Conservation (phyloP, 345 rosid species). For the Aethionema arabicum region DNA sequence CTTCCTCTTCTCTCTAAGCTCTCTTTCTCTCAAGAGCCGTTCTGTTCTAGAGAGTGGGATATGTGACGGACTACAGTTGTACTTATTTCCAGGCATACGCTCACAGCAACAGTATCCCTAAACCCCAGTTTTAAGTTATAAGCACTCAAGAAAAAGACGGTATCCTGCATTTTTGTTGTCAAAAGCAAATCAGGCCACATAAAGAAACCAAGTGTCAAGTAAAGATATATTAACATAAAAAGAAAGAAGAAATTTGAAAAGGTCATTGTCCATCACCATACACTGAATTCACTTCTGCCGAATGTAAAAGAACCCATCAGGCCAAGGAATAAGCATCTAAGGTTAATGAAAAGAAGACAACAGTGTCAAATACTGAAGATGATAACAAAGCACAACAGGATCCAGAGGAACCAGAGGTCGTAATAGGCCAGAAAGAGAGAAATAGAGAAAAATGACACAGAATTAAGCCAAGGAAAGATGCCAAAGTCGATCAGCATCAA, state of each 20-base stretch:
- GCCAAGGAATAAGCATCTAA: slow-evolving; percentile 32
- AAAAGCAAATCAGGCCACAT: slow-evolving; percentile 34
- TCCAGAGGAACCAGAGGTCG: slow-evolving; percentile 51
- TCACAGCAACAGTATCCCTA: slow-evolving; percentile 44
- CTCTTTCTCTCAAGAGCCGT: slow-evolving; percentile 79
- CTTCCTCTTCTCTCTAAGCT: slow-evolving; percentile 67
- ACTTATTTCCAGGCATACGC: slow-evolving; percentile 96
- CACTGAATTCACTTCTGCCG: slow-evolving; percentile 33
- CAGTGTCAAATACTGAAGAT: slow-evolving; percentile 32
- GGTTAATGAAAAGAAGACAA: slow-evolving; percentile 26
- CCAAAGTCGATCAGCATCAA: background rate
- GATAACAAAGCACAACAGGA: slow-evolving; percentile 49
- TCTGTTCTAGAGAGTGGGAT: slow-evolving; percentile 57
- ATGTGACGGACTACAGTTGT: slow-evolving; percentile 57
- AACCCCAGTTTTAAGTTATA: slow-evolving; percentile 33
- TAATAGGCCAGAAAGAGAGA: slow-evolving; percentile 23
- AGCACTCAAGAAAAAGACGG: slow-evolving; percentile 34
- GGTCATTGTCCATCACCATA: slow-evolving; percentile 28
- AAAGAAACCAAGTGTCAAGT: slow-evolving; percentile 31
- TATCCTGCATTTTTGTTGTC: slow-evolving; percentile 55
- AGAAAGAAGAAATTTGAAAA: background rate
- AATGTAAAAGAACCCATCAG: slow-evolving; percentile 30
- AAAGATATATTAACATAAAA: slow-evolving; percentile 10
- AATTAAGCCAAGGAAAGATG: slow-evolving; percentile 6
- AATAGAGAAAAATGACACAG: slow-evolving; percentile 10